Conservation (phyloP, 768 basidiomycete genomes). For the Lanmaoa pseudosensibilis region DNA sequence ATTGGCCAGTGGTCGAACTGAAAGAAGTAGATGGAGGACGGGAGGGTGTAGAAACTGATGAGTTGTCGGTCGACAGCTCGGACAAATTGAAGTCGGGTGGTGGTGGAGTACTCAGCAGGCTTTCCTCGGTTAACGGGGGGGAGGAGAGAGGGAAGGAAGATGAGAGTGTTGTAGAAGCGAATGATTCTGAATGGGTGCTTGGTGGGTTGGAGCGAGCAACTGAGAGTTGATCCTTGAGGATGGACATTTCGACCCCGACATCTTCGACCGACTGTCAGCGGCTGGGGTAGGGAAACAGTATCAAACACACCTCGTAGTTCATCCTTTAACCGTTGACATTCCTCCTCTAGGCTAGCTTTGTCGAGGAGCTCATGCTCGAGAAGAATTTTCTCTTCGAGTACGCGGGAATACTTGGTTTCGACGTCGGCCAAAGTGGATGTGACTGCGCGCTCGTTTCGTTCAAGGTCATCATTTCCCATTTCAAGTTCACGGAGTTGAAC, state of each 20-base stretch:
- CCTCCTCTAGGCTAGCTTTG: conserved; percentile 88
- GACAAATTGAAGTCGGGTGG: conserved; percentile 61
- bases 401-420: conserved; percentile 85
- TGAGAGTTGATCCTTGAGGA: conserved; percentile 74
- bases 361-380: conserved; percentile 93
- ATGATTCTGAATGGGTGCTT: conserved; percentile 27
- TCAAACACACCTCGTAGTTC: conserved; percentile 83
- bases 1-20: conserved; percentile 40
- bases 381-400: conserved; percentile 94
- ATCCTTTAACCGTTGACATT: conserved; percentile 86
- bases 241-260: conserved; percentile 79
- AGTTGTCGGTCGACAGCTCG: conserved; percentile 52
- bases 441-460: conserved; percentile 89
- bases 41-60: conserved; percentile 37
- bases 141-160: conserved; percentile 38
- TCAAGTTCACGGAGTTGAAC: conserved; percentile 84
- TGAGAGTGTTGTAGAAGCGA: conserved; percentile 28
- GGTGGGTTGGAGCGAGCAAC: conserved; percentile 36
- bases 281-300: not conserved
- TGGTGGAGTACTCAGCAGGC: conserved; percentile 56
- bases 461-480: conserved; percentile 97
- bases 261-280: conserved; percentile 47
- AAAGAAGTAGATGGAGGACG: conserved; percentile 33
- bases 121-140: conserved; percentile 44
- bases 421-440: conserved; percentile 80